Evolutionary conservation across 2,329 filamentous ascomycete genomes (phyloP), one percentile per base, ranked within the genome.

Genomic region (Nothopassalora personata): DNA sequence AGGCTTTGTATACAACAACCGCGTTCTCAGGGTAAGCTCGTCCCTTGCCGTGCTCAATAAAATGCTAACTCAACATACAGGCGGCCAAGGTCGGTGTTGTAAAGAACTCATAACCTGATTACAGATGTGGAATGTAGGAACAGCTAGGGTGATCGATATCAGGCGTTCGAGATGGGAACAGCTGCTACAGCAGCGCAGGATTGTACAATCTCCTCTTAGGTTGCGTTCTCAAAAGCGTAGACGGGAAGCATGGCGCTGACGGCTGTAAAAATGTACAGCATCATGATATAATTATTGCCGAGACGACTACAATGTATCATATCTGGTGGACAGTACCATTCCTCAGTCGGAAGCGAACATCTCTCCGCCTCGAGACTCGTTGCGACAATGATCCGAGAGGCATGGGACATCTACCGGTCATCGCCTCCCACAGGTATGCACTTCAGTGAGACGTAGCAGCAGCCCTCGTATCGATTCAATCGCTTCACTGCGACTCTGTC

Each of bases 71-170:
- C 60, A 43, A 79, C 18, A 13, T 27, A 31, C 46, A 66, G 64
- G 91, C 93, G 64, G 91, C 93, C 72, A 96, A 97, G 83, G 93
- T 97, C 64, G 92, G 93, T 72, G 91, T 97, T 59, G 92, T 96
- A 66, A 96, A 94, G 84, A 96, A 94, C 79, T 74, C 78, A 48
- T 80, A 39, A 60, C 48, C 13, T 39, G 4, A 11, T 30, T 3
- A 33, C n/a, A 30, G 43, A 23, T 10, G 15, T 18, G 13, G 27
- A 3, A 10, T 33, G 27, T 47, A 28, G 28, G 18, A 28, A 23
- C 10, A 18, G 13, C 39, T 46, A 46, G 27, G 9, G 28, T 6
- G 4, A 9, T 5, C 39, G 34, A 11, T 3, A n/a, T 15, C 15
- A 19, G 30, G 47, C 45, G 45, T 50, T 46, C 23, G 28, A 30